Evolutionary conservation across 352 stramenopile genomes (phyloP).

Genomic region (Phytophthora pini): DNA sequence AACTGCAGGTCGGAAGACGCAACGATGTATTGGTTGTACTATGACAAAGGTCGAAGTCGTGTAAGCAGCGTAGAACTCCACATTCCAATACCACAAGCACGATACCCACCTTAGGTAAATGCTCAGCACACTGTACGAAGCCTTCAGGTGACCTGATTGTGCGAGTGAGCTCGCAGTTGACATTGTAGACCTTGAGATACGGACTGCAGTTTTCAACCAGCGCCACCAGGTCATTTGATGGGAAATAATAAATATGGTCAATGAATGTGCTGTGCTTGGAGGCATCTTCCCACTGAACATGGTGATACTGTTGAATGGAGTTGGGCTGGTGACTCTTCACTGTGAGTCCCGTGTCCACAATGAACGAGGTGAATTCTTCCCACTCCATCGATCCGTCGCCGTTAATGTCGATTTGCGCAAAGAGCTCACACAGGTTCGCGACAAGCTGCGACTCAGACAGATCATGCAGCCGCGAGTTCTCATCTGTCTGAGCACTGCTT

Average conservation of each 20-base stretch:
- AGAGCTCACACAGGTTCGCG: conserved; percentile 89
- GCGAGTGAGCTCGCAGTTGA: conserved; percentile 69
- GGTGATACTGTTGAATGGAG: conserved; percentile 88
- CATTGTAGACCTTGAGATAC: conserved; percentile 86
- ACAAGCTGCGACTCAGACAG: conserved; percentile 82
- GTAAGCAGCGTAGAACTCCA: not conserved
- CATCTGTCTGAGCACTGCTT: conserved; percentile 50
- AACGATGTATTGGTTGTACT: conserved; percentile 81
- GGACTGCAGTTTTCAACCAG: conserved; percentile 80
- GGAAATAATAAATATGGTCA: conserved; percentile 88
- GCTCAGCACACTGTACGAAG: conserved; percentile 81
- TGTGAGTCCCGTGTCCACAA: conserved; percentile 88
- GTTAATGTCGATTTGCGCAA: conserved; percentile 93
- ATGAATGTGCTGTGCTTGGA: conserved; percentile 89
- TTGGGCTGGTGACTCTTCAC: conserved; percentile 86
- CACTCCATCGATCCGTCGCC: conserved; percentile 92
- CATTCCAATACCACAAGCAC: not conserved
- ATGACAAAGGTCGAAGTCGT: not conserved
- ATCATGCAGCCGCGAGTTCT: conserved; percentile 72
- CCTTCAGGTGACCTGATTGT: conserved; percentile 74
- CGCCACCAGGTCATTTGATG: conserved; percentile 66
- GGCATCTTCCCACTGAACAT: conserved; percentile 80
- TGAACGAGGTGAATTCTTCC: conserved; percentile 93
- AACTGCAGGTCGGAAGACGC: conserved; percentile 83
- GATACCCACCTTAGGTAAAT: conserved; percentile 58